phyloP scores from a whole-genome alignment of 352 stramenopile species.

The Phytophthora sp. region DNA sequence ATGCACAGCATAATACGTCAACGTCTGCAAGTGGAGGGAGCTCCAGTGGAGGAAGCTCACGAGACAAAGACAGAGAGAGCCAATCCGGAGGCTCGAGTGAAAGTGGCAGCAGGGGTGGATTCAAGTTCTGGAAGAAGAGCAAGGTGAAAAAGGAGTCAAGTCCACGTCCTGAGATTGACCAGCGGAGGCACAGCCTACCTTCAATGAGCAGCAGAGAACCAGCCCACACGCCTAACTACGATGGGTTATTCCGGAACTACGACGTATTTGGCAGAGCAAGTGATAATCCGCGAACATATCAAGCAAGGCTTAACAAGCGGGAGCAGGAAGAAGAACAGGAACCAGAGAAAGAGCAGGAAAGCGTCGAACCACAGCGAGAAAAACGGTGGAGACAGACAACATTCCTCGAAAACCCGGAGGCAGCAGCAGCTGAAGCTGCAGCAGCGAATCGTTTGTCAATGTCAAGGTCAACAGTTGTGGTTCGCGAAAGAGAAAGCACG shows the following conservation, averaged over 20 bases:
- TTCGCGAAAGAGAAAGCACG: constrained; percentile 13
- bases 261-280: constrained; percentile 21
- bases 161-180: constrained; percentile 1
- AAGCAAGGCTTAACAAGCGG: background rate
- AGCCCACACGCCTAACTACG: constrained; percentile 45
- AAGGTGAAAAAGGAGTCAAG: constrained; percentile 3
- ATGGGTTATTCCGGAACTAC: constrained; percentile 43
- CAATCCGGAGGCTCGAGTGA: constrained; percentile 18
- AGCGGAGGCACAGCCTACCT: constrained; percentile 11
- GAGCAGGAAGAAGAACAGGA: constrained; percentile 15
- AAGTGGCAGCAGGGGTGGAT: constrained; percentile 4
- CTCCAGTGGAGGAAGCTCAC: constrained; percentile 24
- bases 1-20: constrained; percentile 10
- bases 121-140: constrained; percentile 35
- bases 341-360: constrained; percentile 26
- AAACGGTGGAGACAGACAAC: constrained; percentile 29
- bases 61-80: constrained; percentile 19
- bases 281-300: background rate
- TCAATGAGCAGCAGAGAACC: constrained; percentile 4
- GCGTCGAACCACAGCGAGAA: constrained; percentile 7
- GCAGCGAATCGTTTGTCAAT: constrained; percentile 9
- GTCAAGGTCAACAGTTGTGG: background rate
- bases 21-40: constrained; percentile 16
- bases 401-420: constrained; percentile 26
- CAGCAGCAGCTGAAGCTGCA: constrained; percentile 26